A percentile compares a stretch with the other conserved stretches of the same genome.
Conservation (phyloP, 192 early-diverging fungal species). For the Coemansia sp. region DNA sequence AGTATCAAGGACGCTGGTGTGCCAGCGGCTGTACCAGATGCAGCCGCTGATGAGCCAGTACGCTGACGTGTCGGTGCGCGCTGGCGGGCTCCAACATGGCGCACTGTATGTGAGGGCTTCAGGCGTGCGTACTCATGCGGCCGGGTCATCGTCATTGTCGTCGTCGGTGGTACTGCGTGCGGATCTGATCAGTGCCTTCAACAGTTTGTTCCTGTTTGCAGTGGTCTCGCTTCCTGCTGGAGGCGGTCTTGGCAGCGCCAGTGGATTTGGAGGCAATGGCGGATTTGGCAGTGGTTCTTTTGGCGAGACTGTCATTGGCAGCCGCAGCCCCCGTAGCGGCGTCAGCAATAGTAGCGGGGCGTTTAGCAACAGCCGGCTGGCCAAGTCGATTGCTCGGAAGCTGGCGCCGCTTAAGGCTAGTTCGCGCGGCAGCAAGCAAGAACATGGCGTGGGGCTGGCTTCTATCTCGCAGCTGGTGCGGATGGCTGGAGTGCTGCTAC, state of each 20-base stretch:
- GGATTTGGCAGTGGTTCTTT: background rate
- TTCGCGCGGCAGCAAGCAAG: slow-evolving; percentile 40
- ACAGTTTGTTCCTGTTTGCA: slow-evolving; percentile 44
- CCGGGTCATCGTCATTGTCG: background rate
- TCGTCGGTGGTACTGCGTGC: slow-evolving; percentile 9
- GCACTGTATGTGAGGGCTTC: slow-evolving; percentile 12
- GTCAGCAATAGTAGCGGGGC: background rate
- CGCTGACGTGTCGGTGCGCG: slow-evolving; percentile 41
- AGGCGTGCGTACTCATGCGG: slow-evolving; percentile 9
- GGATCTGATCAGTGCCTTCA: slow-evolving; percentile 40
- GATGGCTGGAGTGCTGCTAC: slow-evolving; percentile 32
- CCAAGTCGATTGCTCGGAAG: slow-evolving; percentile 53
- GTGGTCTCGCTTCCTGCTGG: slow-evolving; percentile 39
- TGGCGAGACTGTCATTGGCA: slow-evolving; percentile 16
- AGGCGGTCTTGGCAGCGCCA: slow-evolving; percentile 4
- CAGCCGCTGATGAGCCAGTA: slow-evolving; percentile 56
- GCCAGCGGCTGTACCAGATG: slow-evolving; percentile 56
- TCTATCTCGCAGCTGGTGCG: slow-evolving; percentile 55
- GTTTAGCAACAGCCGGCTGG: slow-evolving; percentile 34
- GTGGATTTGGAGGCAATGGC: background rate
- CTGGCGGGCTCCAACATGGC: slow-evolving; percentile 9
- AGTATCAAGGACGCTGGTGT: slow-evolving; percentile 45
- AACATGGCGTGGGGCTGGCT: slow-evolving; percentile 47
- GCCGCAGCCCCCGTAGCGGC: slow-evolving; percentile 17
- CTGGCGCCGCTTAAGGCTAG: slow-evolving; percentile 49